Evolutionary conservation across 2,329 filamentous ascomycete species (phyloP), one percentile per base, ranked within the genome.

Genomic region (Pezicula radicicola): DNA sequence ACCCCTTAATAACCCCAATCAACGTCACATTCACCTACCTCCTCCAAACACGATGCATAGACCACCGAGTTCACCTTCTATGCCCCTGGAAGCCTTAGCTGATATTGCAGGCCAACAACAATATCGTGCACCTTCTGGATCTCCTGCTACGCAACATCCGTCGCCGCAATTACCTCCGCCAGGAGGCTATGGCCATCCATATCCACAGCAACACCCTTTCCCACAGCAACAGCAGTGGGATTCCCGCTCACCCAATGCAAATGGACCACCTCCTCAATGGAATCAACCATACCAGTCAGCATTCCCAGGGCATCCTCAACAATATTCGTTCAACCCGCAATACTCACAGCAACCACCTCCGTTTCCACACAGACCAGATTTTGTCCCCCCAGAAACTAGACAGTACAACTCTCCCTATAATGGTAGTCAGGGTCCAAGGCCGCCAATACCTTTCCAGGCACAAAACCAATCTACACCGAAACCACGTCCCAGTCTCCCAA

Each of bases 171-270:
- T 48, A 37, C 51, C 48, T 35, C 51, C 56, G 27, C 56, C 56
- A 40, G 46, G 30, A 40, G 50, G 46, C 13, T 58, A 56, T 52
- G 52, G 53, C 15, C 54, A 50, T 18, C 55, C 55, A 44, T 60
- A 59, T 33, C 42, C 57, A 21, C 49, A 55, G 18, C 60, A 60
- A 36, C 46, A 27, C 76, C 77, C 6, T 79, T 86, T 51, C 71
- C 73, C 25, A 74, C 74, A 7, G 19, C 49, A 19, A 42, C 47
- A 42, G 25, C 51, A 21, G 41, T 48, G 19, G 43, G 43, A 33
- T 28, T 6, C 42, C n/a, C 51, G 61, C 53, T 52, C 60, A 25
- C 51, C 52, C 5, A 57, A 56, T 47, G 50, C 45, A 7, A 62
- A 58, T 55, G 55, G 54, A n/a, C 55, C 53, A 15, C 50, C 50